Conservation (phyloP, 2,329 filamentous ascomycete genomes). For the Talaromyces sp. region DNA sequence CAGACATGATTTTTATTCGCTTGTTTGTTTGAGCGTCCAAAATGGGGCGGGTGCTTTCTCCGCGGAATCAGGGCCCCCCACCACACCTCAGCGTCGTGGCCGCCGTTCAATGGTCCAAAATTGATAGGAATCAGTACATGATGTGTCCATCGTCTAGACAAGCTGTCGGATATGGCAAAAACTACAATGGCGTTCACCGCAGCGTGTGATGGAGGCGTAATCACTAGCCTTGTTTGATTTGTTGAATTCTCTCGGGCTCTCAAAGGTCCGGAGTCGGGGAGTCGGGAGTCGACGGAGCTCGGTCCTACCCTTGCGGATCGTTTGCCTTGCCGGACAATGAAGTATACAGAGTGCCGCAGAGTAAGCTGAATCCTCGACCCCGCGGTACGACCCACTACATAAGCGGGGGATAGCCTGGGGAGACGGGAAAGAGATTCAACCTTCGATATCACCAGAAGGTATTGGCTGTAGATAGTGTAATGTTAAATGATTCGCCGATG, state of each 20-base stretch:
- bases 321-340: background rate
- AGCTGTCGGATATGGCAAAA: conserved; percentile 1
- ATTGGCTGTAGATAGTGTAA: background rate
- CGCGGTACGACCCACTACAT: conserved; percentile 24
- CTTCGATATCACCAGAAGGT: background rate
- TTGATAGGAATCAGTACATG: conserved; percentile 12
- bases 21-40: conserved; percentile 13
- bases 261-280: background rate
- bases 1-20: conserved; percentile 30
- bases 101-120: conserved; percentile 23
- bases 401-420: conserved; percentile 14
- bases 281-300: background rate
- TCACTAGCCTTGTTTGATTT: background rate
- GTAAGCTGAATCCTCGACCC: conserved; percentile 16
- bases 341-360: conserved; percentile 6
- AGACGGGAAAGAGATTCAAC: background rate
- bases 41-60: conserved; percentile 16
- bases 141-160: conserved; percentile 14
- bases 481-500: conserved; percentile 10
- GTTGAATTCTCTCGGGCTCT: background rate
- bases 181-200: background rate
- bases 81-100: conserved; percentile 24
- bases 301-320: background rate
- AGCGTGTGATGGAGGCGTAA: background rate
- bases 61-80: conserved; percentile 11